Conservation (phyloP, 768 basidiomycete species). For the Antrodiella citrinella region DNA sequence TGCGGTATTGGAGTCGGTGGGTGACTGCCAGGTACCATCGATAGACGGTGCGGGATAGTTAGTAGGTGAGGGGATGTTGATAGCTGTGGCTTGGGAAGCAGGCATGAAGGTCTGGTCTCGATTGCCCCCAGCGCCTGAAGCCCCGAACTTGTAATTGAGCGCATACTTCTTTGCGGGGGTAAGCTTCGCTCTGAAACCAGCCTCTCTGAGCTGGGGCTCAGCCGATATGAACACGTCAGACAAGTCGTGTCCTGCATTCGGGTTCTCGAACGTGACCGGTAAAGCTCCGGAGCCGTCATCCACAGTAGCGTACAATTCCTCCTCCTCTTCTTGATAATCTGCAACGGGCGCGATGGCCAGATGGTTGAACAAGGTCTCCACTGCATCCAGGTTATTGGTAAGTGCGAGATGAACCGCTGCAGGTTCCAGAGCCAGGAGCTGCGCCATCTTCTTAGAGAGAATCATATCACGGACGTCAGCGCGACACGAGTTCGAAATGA, state of each 20-base stretch:
- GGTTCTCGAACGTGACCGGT: not conserved
- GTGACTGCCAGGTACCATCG: not conserved
- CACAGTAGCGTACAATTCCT: constrained; percentile 2
- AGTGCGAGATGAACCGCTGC: not conserved
- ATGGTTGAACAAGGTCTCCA: not conserved
- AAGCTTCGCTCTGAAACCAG: constrained; percentile 4
- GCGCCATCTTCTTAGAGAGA: not conserved
- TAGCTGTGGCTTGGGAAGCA: not conserved
- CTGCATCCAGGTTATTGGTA: not conserved
- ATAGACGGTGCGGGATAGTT: not conserved
- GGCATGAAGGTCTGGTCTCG: not conserved
- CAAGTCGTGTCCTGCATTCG: not conserved
- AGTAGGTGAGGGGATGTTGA: not conserved
- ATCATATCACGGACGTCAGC: not conserved
- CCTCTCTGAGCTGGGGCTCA: constrained; percentile 4
- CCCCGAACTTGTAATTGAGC: not conserved
- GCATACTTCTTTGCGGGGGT: not conserved
- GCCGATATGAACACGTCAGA: constrained; percentile 1
- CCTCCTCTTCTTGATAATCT: constrained; percentile 2
- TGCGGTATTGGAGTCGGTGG: not conserved
- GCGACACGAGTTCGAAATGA: not conserved
- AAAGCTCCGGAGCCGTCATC: constrained; percentile 1
- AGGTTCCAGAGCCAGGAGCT: not conserved
- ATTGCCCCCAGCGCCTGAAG: not conserved
- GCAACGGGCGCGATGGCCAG: not conserved